Evolutionary conservation across 2,329 filamentous ascomycete genomes (phyloP), one percentile per base, ranked within the genome.

Genomic region (Colletotrichum lentis): DNA sequence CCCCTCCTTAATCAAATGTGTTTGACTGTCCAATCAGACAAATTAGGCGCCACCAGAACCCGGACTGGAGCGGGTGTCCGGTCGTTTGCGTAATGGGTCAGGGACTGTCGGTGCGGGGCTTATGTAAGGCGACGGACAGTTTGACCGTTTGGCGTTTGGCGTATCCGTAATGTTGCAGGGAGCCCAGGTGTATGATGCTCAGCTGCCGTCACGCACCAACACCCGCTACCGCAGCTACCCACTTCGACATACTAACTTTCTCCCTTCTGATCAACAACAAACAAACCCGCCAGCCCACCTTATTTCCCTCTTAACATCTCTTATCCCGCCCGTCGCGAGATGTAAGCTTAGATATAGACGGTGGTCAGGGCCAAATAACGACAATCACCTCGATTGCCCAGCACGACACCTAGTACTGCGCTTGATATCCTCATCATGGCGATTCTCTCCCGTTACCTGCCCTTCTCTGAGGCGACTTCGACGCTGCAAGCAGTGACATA

Each of bases 401-500:
- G n/a, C 63, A 39, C n/a, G 58, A 54, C 39, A 57, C 58, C 43
- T 8, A 67, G 39, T 61, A 35, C 31, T 35, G 37, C 57, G 27
- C 27, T 39, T 27, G 22, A 39, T 62, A 44, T 24, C 22, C 11
- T 47, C 66, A 37, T 52, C 35, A 69, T 69, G 67, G 67, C 67
- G 78, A 66, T 76, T 61, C 73, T 85, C 41, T 72, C 77, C 70
- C 83, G 82, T 64, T 78, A 82, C 69, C 79, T 88, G 61, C 88
- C 88, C 35, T 90, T 90, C 78, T 82, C 86, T 70, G 77, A 82
- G 24, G 83, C 85, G 52, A 88, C 86, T n/a, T 89, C 88, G 14
- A 80, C 83, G 5, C 76, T 86, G 22, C 88, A 91, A 74, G 88
- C 87, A n/a, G 77, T 86, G 65, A 91, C 92, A 37, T 96, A 96